phyloP scores from a whole-genome alignment of 2,329 filamentous ascomycete species.

The Westerdykella aurantiaca region DNA sequence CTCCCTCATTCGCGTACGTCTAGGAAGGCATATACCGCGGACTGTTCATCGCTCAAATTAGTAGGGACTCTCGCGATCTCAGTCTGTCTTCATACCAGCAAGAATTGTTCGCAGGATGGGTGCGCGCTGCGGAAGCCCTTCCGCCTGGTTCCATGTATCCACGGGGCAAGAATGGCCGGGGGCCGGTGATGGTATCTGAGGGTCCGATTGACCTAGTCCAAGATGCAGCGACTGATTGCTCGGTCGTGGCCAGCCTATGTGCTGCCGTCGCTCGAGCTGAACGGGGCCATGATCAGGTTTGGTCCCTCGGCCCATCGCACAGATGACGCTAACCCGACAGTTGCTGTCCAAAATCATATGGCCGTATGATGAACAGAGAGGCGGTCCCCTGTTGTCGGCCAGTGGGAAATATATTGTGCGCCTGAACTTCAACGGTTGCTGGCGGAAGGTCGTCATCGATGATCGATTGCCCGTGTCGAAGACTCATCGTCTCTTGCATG shows the following conservation, averaged over 20 bases:
- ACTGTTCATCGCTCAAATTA: constrained; percentile 17
- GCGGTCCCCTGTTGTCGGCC: constrained; percentile 57
- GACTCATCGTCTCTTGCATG: constrained; percentile 71
- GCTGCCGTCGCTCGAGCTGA: constrained; percentile 67
- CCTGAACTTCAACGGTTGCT: constrained; percentile 95
- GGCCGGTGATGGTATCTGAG: constrained; percentile 53
- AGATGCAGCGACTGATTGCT: constrained; percentile 93
- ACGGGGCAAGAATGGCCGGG: constrained; percentile 21
- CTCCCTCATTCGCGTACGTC: constrained; percentile 52
- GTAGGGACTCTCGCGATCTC: constrained; percentile 63
- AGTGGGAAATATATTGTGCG: constrained; percentile 88
- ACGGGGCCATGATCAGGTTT: constrained; percentile 63
- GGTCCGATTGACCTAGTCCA: constrained; percentile 78
- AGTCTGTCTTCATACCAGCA: constrained; percentile 69
- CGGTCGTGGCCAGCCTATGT: constrained; percentile 91
- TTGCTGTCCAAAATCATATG: constrained; percentile 68
- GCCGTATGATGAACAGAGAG: constrained; percentile 59
- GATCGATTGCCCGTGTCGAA: constrained; percentile 77
- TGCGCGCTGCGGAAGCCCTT: constrained; percentile 66
- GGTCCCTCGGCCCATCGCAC: not conserved
- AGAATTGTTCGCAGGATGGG: constrained; percentile 78
- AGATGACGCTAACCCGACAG: constrained; percentile 38
- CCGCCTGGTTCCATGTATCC: constrained; percentile 39
- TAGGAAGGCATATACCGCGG: constrained; percentile 3
- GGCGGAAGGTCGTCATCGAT: constrained; percentile 80